Base-by-base conservation (phyloP, 176 grass and related monocot species). In the Oryza glaberrima region DNA sequence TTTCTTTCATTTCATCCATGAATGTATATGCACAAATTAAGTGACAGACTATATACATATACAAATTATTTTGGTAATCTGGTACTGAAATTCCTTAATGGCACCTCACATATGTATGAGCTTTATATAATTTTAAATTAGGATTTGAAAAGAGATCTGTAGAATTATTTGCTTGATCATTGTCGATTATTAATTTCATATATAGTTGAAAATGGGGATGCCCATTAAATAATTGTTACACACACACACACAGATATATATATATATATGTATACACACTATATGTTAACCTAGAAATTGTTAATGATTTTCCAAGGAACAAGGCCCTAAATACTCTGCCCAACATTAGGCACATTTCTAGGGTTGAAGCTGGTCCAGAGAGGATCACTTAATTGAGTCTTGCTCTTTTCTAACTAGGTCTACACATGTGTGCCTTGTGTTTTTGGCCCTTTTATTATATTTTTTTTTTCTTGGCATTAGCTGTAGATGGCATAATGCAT, bases 311-410 rank as follows among this genome's bases (percentile, higher is more conserved):
- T 44, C 41, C 0, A n/a, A 69, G 41, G 70, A 88, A 85, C 86
- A 91, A 34, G 78, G 28, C 82, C 82, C 90, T 85, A 77, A 85
- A 88, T 85, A 82, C 86, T 79, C 68, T 85, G 78, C 82, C 86
- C 86, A 79, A 92, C 86, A 92, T 85, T 61, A 51, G 74, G 86
- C 86, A 77, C 86, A 70, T 82, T 77, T 92, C 11, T 75, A 86
- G 82, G 90, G 47, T 83, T 64, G 78, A 82, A 88, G 58, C 17
- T 77, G 66, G 66, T 79, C 43, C 69, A 73, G 58, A 35, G 15
- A 56, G 19, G 5, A 46, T 65, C 8, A 34, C 79, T 76, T 32
- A 32, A 32, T 32, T 70, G 4, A 69, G 40, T 86, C 79, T 73
- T 60, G 4, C 3, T 73, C 16, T 60, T 66, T 32, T 15, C 54